Conservation (phyloP, 805 yeast species). For the Yueomyces sinensis region DNA sequence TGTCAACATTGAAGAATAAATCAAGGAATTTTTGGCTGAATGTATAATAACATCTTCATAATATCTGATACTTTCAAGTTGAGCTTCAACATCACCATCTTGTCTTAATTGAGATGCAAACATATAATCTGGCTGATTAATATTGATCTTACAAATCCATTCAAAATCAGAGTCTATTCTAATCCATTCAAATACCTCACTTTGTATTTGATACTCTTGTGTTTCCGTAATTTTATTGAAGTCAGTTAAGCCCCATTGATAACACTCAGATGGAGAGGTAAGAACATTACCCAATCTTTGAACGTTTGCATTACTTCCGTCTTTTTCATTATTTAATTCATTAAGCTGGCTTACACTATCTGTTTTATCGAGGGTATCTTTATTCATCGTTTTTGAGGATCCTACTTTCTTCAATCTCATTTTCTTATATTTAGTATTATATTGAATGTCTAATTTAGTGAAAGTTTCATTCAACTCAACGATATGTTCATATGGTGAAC, state of each 20-base stretch:
- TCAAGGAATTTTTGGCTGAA: conserved; percentile 38
- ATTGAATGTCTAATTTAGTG: conserved; percentile 84
- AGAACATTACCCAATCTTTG: conserved; percentile 60
- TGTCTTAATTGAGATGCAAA: conserved; percentile 85
- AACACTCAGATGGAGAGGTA: conserved; percentile 42
- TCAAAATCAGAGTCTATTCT: conserved; percentile 96
- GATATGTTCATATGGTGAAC: conserved; percentile 96
- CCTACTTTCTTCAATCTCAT: conserved; percentile 41
- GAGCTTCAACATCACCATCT: conserved; percentile 95
- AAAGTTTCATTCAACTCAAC: conserved; percentile 78
- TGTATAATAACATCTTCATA: conserved; percentile 37
- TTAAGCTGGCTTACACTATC: neutral
- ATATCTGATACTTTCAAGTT: conserved; percentile 64
- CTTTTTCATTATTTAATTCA: neutral
- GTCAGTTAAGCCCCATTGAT: conserved; percentile 62
- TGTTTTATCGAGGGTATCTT: neutral
- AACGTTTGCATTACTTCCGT: conserved; percentile 4
- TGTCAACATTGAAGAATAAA: conserved; percentile 64
- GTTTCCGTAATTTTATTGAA: conserved; percentile 38
- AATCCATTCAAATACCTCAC: conserved; percentile 95
- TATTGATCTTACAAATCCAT: conserved; percentile 76
- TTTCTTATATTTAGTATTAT: conserved; percentile 85
- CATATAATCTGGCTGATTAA: conserved; percentile 92
- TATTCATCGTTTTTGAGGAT: neutral
- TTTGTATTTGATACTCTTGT: conserved; percentile 23